A percentile compares a stretch with the other conserved stretches of the same genome.
phyloP scores from a whole-genome alignment of 352 stramenopile genomes.

The Globisporangium camurandrum region DNA sequence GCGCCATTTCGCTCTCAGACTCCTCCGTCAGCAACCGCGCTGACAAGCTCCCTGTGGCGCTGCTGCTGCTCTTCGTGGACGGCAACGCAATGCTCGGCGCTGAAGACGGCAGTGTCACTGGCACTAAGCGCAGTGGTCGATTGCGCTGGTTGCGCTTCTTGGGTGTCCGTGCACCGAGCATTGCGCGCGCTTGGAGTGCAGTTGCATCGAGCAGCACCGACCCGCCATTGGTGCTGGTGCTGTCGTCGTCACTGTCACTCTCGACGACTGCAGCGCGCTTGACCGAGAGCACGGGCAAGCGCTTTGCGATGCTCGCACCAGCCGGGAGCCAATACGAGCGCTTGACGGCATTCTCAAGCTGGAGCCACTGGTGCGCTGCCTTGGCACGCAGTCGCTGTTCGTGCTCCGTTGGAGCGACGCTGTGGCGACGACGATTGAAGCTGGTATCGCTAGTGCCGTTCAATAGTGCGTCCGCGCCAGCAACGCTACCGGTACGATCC shows the following conservation, averaged over 20 bases:
- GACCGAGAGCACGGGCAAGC: conserved; percentile 27
- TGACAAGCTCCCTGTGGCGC: neutral
- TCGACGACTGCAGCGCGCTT: conserved; percentile 6
- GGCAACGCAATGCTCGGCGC: neutral
- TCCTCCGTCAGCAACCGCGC: neutral
- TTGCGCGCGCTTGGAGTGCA: neutral
- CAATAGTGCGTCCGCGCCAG: neutral
- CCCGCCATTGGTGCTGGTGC: conserved; percentile 2
- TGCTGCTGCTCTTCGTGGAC: neutral
- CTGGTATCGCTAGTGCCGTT: too few species aligned
- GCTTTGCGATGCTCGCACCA: conserved; percentile 32
- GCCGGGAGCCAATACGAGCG: conserved; percentile 68
- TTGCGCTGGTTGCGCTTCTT: conserved; percentile 43
- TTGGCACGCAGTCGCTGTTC: neutral
- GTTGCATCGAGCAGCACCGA: neutral
- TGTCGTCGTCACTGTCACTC: conserved; percentile 1
- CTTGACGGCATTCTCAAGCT: conserved; percentile 20
- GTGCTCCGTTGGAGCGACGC: neutral
- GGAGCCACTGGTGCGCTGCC: neutral
- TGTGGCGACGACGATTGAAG: too few species aligned
- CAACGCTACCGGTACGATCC: neutral
- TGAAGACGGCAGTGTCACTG: conserved; percentile 13
- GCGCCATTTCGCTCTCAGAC: conserved; percentile 5
- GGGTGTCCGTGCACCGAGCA: conserved; percentile 16
- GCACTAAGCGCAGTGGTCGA: conserved; percentile 29